phyloP scores from a whole-genome alignment of 495 filamentous ascomycete genomes.

The Xanthoparmelia taractica region DNA sequence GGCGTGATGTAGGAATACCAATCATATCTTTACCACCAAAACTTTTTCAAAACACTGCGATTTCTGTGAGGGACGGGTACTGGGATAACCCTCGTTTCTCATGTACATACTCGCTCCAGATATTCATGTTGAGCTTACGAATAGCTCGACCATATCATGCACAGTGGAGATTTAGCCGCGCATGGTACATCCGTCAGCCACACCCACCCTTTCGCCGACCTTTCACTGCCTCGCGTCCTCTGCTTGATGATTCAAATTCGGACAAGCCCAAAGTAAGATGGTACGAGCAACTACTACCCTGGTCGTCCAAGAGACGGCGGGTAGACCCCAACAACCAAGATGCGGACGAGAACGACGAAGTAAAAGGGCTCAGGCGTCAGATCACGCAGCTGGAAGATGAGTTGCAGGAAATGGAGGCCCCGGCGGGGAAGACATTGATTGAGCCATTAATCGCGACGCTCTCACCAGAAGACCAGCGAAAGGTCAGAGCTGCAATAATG shows the following conservation, averaged over 20 bases:
- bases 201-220: background rate
- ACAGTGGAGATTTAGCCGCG: background rate
- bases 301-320: constrained; percentile 29
- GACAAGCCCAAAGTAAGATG: constrained; percentile 23
- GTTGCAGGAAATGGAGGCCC: constrained; percentile 41
- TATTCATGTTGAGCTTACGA: constrained; percentile 17
- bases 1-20: background rate
- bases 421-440: constrained; percentile 24
- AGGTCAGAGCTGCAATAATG: constrained; percentile 22
- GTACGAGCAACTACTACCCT: constrained; percentile 25
- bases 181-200: constrained; percentile 2
- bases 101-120: constrained; percentile 1
- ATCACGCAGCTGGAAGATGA: constrained; percentile 48
- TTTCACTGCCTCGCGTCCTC: constrained; percentile 14
- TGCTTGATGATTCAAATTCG: constrained; percentile 3
- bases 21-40: background rate
- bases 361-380: constrained; percentile 38
- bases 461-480: constrained; percentile 40
- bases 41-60: background rate
- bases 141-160: constrained; percentile 15
- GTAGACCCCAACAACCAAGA: constrained; percentile 49
- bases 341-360: constrained; percentile 43
- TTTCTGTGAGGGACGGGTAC: background rate
- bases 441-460: constrained; percentile 33
- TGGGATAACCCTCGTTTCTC: background rate